phyloP scores from a whole-genome alignment of 1,284 basidiomycete genomes.

The Leccinum cinnamomeum region DNA sequence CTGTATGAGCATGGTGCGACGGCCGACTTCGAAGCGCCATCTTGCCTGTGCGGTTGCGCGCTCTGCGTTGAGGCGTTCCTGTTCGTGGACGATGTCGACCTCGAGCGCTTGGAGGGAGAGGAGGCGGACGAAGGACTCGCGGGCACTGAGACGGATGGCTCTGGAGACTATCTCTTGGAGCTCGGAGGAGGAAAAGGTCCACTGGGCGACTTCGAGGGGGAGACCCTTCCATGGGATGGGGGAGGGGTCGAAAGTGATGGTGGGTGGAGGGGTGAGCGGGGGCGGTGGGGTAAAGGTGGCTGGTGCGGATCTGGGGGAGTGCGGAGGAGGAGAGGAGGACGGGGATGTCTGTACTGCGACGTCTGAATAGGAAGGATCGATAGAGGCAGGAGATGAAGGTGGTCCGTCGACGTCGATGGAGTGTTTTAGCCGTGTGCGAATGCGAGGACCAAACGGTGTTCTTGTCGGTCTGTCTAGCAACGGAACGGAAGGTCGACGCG shows the following conservation, averaged over 20 bases:
- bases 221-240: constrained; percentile 64
- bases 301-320: not conserved
- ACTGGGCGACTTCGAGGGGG: constrained; percentile 70
- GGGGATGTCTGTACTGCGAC: constrained; percentile 13
- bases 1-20: constrained; percentile 70
- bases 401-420: constrained; percentile 10
- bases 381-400: constrained; percentile 4
- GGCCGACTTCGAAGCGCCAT: constrained; percentile 68
- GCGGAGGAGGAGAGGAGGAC: not conserved
- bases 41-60: constrained; percentile 55
- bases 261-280: constrained; percentile 45
- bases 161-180: constrained; percentile 72
- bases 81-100: constrained; percentile 54
- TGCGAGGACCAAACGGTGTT: constrained; percentile 25
- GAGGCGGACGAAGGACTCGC: constrained; percentile 70
- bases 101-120: constrained; percentile 63
- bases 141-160: constrained; percentile 68
- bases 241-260: constrained; percentile 54
- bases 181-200: constrained; percentile 68
- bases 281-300: constrained; percentile 29
- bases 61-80: constrained; percentile 53
- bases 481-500: constrained; percentile 10
- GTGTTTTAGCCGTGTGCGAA: constrained; percentile 18
- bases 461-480: constrained; percentile 26
- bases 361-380: constrained; percentile 10